Conservation (phyloP, 345 rosid species). For the Triadica sebifera region DNA sequence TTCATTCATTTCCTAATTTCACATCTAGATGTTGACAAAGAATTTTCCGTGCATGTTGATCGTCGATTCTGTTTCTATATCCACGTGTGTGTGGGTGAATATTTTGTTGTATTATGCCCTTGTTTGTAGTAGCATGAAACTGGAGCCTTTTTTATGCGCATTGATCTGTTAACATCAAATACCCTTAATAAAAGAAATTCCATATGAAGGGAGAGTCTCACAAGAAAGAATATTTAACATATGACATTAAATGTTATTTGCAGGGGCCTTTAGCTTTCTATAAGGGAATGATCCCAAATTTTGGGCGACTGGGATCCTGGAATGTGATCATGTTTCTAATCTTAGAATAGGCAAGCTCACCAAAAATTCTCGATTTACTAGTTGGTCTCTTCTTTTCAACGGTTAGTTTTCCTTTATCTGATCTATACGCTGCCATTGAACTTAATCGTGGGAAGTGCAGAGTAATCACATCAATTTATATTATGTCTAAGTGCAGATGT, state of each 20-base stretch:
- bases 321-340: conserved; percentile 89
- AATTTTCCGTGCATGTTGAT: background rate
- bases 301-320: conserved; percentile 90
- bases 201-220: background rate
- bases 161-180: background rate
- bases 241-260: conserved; percentile 9
- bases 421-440: no score
- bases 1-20: background rate
- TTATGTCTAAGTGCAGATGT: background rate
- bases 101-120: background rate
- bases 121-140: background rate
- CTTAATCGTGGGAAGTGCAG: background rate
- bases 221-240: background rate
- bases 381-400: background rate
- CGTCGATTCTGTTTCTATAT: background rate
- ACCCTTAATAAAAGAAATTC: background rate
- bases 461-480: background rate
- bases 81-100: background rate
- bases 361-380: background rate
- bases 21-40: background rate
- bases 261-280: conserved; percentile 88
- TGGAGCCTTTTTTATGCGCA: background rate
- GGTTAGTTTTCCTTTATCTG: background rate
- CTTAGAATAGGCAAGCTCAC: conserved; percentile 66
- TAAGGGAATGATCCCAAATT: conserved; percentile 92